Evolutionary conservation across 2,329 filamentous ascomycete species (phyloP).

Genomic region (Microcyclosporella mali): DNA sequence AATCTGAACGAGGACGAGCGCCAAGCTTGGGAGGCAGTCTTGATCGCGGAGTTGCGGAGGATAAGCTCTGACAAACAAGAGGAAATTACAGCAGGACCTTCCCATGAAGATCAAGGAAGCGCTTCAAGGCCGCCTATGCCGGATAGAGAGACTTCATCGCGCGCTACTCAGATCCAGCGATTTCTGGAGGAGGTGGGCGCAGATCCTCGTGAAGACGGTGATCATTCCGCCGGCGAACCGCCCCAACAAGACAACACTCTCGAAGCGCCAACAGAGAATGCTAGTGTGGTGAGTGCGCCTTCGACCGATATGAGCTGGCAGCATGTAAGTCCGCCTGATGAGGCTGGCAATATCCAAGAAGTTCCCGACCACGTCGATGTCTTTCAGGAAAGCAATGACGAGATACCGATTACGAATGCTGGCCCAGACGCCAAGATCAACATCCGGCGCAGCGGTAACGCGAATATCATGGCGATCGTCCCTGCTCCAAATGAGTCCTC

Average conservation of each 20-base stretch:
- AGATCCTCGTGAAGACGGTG: conserved; percentile 1
- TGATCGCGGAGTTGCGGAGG: conserved; percentile 14
- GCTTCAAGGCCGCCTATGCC: conserved; percentile 41
- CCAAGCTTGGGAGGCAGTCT: conserved; percentile 22
- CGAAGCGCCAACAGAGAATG: conserved; percentile 5
- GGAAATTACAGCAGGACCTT: neutral
- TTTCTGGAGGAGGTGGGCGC: conserved; percentile 39
- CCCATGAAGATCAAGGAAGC: conserved; percentile 1
- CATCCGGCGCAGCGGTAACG: conserved; percentile 26
- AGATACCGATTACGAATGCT: conserved; percentile 32
- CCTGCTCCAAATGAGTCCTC: conserved; percentile 20
- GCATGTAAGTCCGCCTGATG: conserved; percentile 6
- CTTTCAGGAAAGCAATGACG: conserved; percentile 16
- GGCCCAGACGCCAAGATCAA: conserved; percentile 31
- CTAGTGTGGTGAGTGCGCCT: conserved; percentile 9
- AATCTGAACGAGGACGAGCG: conserved; percentile 18
- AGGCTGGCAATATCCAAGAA: conserved; percentile 1
- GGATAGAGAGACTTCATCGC: conserved; percentile 38
- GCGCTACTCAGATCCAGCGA: conserved; percentile 44
- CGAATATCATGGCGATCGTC: conserved; percentile 21
- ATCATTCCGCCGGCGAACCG: conserved; percentile 1
- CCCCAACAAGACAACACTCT: conserved; percentile 1
- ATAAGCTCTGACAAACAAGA: neutral
- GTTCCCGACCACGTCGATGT: conserved; percentile 6
- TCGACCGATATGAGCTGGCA: conserved; percentile 16